A percentile compares a stretch with the other conserved stretches of the same genome.
These are phyloP conservation scores for Vigna unguiculata DNA, from an alignment of 306 rosid species.

Conservation along the genomic window DNA sequence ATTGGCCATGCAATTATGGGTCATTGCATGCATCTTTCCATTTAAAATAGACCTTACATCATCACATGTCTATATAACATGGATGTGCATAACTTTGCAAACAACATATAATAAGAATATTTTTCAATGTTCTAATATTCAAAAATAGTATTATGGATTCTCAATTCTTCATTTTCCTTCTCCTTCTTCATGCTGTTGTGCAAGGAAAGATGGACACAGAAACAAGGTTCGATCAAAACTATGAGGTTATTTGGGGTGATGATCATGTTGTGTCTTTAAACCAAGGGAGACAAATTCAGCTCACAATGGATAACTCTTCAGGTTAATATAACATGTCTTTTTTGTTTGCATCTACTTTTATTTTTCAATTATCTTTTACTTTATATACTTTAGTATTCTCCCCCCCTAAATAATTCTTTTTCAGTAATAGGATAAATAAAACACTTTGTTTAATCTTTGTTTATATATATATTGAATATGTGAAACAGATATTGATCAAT, in stretches of 20 bases:
- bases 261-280: slow-evolving; percentile 46
- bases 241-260: slow-evolving; percentile 56
- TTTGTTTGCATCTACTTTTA: background rate
- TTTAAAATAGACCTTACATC: slow-evolving; percentile 16
- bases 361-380: no score
- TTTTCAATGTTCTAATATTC: background rate
- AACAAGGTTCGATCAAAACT: slow-evolving; percentile 53
- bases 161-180: slow-evolving; percentile 9
- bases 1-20: slow-evolving; percentile 56
- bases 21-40: slow-evolving; percentile 42
- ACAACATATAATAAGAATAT: background rate
- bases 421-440: no score
- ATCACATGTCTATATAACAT: background rate
- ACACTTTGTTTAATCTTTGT: no score
- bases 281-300: slow-evolving; percentile 56
- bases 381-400: no score
- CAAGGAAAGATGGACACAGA: slow-evolving; percentile 1
- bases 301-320: slow-evolving; percentile 58
- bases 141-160: slow-evolving; percentile 38
- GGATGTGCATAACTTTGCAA: background rate
- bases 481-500: no score
- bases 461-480: no score
- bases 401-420: background rate
- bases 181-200: slow-evolving; percentile 14
- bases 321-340: slow-evolving; percentile 39